phyloP scores from a whole-genome alignment of 139 green algal genomes.

The Picochlorum sp. region DNA sequence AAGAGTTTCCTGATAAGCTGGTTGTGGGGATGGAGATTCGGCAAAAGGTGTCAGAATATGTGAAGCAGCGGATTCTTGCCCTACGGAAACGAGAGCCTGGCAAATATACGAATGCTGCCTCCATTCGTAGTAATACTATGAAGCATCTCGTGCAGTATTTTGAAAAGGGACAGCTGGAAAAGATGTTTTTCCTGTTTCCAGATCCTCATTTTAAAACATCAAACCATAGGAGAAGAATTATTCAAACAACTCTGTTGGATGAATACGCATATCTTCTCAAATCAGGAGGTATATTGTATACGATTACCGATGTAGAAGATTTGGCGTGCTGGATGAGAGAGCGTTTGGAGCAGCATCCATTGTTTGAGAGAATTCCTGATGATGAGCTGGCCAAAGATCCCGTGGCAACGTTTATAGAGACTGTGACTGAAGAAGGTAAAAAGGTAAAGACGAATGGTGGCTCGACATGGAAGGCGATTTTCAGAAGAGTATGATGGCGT shows the following conservation, averaged over 20 bases:
- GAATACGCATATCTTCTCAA: constrained; percentile 92
- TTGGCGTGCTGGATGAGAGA: constrained; percentile 71
- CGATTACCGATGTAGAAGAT: constrained; percentile 86
- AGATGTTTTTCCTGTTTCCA: constrained; percentile 99
- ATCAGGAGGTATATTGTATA: constrained; percentile 78
- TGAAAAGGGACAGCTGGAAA: constrained; percentile 82
- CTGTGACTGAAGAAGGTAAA: constrained; percentile 76
- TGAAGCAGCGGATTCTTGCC: constrained; percentile 73
- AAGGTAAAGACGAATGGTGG: constrained; percentile 83
- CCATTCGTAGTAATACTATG: constrained; percentile 88
- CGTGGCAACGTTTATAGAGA: constrained; percentile 53
- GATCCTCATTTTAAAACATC: constrained; percentile 82
- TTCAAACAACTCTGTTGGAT: constrained; percentile 71
- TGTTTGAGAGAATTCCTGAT: constrained; percentile 73
- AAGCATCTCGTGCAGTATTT: constrained; percentile 96
- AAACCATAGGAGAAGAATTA: constrained; percentile 82
- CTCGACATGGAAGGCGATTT: constrained; percentile 55
- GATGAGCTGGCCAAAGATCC: constrained; percentile 75
- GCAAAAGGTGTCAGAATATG: constrained; percentile 88
- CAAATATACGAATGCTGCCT: constrained; percentile 62
- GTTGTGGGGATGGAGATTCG: constrained; percentile 94
- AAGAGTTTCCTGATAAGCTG: constrained; percentile 82
- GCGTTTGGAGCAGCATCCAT: constrained; percentile 73
- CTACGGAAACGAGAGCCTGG: constrained; percentile 57
- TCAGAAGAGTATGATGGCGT: constrained; percentile 31